Evolutionary conservation across 1,284 basidiomycete genomes (phyloP), one percentile per base, ranked within the genome.

Genomic region (Melampsora larici-populina): DNA sequence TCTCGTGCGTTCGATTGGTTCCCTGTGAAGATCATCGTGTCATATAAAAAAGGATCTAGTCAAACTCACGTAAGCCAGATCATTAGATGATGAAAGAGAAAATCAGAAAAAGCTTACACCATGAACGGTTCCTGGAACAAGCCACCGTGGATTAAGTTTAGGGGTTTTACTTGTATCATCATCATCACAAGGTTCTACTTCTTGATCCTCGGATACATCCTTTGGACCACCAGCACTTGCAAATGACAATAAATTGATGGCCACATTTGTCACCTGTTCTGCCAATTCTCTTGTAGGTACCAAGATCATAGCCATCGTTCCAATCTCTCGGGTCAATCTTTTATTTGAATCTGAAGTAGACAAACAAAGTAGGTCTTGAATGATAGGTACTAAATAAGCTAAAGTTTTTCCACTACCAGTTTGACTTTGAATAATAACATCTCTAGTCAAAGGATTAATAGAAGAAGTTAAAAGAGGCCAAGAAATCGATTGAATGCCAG

Each of bases 321-420:
- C 97, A 76, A 92, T 88, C 0, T 87, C 88, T 65, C 90, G 88
- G 84, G 96, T 93, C 81, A 96, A 64, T 72, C 79, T 36, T 70
- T 76, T 73, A 79, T 79, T 68, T 49, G 94, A 15, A 24, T 48
- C 13, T 63, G 82, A 93, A 94, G 89, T 88, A 74, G 93, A 92
- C 48, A 99, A 87, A 0, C 94, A 93, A 36, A 99, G 88, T 60
- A 97, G 89, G 82, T 96, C 93, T 81, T 99, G 94, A 55, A 99
- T 88, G 83, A 99, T 94, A 24, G 97, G 97, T 4, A 99, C 88
- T 21, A 99, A 88, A 85, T 93, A 99, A 2, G 96, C 89, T 29
- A 99, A 86, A 0, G 96, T 99, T 86, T 99, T 99, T 81, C 97
- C 97, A 0, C 95, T 98, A 79, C 97, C 97, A 0, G 97, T 99